Percentiles rank a stretch among this genome's conserved stretches.
Conservation (phyloP, 1,139 yeast genomes). For the Saccharomyces hybrid region DNA sequence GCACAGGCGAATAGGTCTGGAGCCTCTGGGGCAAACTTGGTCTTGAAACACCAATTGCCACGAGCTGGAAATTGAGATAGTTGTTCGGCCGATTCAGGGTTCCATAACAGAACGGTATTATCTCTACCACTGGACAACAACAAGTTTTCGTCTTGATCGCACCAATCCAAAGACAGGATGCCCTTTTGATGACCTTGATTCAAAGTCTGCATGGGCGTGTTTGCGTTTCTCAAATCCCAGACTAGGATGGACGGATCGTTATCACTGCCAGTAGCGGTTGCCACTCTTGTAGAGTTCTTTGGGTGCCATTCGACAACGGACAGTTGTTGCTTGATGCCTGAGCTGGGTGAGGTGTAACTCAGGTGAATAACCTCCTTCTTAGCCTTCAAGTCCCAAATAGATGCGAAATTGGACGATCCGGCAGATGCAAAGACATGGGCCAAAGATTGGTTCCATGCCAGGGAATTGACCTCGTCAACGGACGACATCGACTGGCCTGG, state of each 20-base stretch:
- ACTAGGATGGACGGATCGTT: conserved; percentile 71
- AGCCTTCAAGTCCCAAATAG: conserved; percentile 89
- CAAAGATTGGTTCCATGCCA: conserved; percentile 85
- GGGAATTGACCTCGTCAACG: conserved; percentile 70
- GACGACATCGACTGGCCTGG: conserved; percentile 82
- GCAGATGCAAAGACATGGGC: conserved; percentile 89
- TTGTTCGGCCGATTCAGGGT: conserved; percentile 60
- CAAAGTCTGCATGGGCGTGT: conserved; percentile 73
- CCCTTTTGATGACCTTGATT: conserved; percentile 75
- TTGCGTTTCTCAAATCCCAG: conserved; percentile 93
- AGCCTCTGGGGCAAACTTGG: conserved; percentile 76
- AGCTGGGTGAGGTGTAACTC: conserved; percentile 46
- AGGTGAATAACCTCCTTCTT: conserved; percentile 84
- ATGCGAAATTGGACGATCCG: conserved; percentile 71
- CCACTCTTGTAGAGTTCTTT: conserved; percentile 68
- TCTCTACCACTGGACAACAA: conserved; percentile 89
- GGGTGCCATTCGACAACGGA: conserved; percentile 88
- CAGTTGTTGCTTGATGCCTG: conserved; percentile 46
- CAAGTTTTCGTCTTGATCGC: conserved; percentile 69
- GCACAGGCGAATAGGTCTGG: conserved; percentile 94
- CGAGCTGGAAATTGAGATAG: conserved; percentile 87
- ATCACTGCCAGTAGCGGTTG: conserved; percentile 83
- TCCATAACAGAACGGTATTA: conserved; percentile 83
- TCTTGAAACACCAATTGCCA: conserved; percentile 89
- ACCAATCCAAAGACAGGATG: conserved; percentile 88